Evolutionary conservation across 768 basidiomycete species (phyloP).

Genomic region (Lactarius psammicola): DNA sequence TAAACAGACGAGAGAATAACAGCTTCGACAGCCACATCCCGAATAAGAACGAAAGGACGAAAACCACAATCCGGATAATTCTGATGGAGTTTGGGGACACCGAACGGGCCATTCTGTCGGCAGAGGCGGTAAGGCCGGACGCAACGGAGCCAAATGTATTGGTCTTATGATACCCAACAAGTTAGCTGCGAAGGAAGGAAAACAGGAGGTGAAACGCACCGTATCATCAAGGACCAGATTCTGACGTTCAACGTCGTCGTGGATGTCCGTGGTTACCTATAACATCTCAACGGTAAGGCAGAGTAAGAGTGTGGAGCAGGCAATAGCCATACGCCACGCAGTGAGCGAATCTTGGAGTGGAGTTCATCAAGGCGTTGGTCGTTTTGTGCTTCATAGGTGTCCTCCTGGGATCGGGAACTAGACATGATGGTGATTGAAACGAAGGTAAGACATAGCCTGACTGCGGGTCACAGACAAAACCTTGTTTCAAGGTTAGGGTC

Average conservation of each 20-base stretch:
- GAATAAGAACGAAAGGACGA: slow-evolving; percentile 33
- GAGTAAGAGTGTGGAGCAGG: background rate
- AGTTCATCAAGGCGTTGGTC: slow-evolving; percentile 81
- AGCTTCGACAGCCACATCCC: slow-evolving; percentile 36
- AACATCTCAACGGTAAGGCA: background rate
- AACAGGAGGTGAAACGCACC: slow-evolving; percentile 41
- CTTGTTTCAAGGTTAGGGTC: slow-evolving; percentile 19
- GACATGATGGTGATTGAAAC: slow-evolving; percentile 24
- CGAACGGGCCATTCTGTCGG: slow-evolving; percentile 35
- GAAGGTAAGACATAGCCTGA: background rate
- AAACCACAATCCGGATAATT: slow-evolving; percentile 29
- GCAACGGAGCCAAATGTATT: slow-evolving; percentile 37
- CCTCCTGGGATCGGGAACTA: slow-evolving; percentile 43
- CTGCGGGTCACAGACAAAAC: background rate
- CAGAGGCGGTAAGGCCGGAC: slow-evolving; percentile 36
- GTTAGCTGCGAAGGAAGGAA: background rate
- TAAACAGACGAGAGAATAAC: slow-evolving; percentile 29
- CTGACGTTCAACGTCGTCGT: slow-evolving; percentile 81
- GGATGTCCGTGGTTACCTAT: slow-evolving; percentile 85
- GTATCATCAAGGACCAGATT: slow-evolving; percentile 76
- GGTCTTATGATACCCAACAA: slow-evolving; percentile 26
- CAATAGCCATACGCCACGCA: slow-evolving; percentile 64
- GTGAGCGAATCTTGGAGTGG: slow-evolving; percentile 77
- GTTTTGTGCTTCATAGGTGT: slow-evolving; percentile 82
- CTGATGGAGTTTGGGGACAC: slow-evolving; percentile 34